Evolutionary conservation across 2,329 filamentous ascomycete species (phyloP).

Genomic region (Fusarium paranaense): DNA sequence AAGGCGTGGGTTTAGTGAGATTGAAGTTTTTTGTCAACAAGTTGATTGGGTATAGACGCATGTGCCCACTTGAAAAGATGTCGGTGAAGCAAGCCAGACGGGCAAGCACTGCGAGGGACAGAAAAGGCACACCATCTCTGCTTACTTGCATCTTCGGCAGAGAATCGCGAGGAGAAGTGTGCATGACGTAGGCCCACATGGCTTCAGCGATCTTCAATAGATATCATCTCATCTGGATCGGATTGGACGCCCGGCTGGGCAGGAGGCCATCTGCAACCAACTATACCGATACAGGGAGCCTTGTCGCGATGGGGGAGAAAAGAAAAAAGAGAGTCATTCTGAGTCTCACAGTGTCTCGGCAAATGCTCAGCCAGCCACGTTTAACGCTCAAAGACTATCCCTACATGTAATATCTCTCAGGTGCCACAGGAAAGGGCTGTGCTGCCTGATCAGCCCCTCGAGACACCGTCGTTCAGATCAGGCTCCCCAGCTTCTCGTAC

Average conservation of each 20-base stretch:
- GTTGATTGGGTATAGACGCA: not conserved
- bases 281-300: not conserved
- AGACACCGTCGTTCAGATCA: not conserved
- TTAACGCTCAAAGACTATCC: not conserved
- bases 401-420: not conserved
- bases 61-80: not conserved
- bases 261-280: not conserved
- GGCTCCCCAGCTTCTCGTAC: not conserved
- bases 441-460: not conserved
- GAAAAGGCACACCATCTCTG: not conserved
- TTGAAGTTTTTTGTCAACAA: not conserved
- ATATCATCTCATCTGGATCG: not conserved
- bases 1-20: not conserved
- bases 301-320: not conserved
- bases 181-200: not conserved
- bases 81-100: not conserved
- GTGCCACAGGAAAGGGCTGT: not conserved
- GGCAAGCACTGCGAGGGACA: not conserved
- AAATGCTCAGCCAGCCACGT: not conserved
- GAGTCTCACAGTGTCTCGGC: constrained; percentile 29
- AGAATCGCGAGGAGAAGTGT: not conserved
- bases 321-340: not conserved
- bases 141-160: not conserved
- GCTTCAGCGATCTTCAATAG: not conserved
- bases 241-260: not conserved